Evolutionary conservation across 2,329 filamentous ascomycete species (phyloP).

Genomic region (Fusarium floridanum): DNA sequence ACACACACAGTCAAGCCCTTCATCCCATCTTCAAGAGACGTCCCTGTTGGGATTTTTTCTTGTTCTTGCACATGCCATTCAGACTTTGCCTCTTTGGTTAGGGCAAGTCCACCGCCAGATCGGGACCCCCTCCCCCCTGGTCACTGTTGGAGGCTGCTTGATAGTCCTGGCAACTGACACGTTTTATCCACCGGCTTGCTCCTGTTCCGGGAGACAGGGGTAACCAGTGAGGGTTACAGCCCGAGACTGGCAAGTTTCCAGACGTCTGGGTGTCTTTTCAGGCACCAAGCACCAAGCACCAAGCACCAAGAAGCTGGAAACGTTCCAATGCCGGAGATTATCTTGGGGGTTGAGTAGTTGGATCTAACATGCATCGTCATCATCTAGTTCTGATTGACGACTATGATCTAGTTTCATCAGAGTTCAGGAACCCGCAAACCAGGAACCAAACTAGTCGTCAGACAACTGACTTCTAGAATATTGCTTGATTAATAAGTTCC

Average conservation of each 20-base stretch:
- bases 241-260: constrained; percentile 29
- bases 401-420: neutral
- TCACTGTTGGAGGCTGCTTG: constrained; percentile 14
- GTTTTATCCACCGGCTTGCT: constrained; percentile 34
- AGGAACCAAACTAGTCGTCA: neutral
- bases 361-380: neutral
- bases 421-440: neutral
- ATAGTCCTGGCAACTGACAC: constrained; percentile 32
- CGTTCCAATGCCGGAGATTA: constrained; percentile 7
- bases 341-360: constrained; percentile 1
- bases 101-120: constrained; percentile 11
- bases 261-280: constrained; percentile 29
- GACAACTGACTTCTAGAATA: neutral
- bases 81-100: constrained; percentile 18
- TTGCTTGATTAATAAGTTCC: neutral
- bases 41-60: constrained; percentile 17
- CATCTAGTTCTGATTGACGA: neutral
- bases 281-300: neutral
- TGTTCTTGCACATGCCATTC: neutral
- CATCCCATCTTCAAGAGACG: constrained; percentile 9
- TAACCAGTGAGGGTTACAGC: constrained; percentile 33
- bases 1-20: neutral
- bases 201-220: constrained; percentile 42
- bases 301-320: constrained; percentile 28
- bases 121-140: constrained; percentile 21